Base-by-base conservation (phyloP, 805 yeast genomes). In the Metschnikowia lochheadii region DNA sequence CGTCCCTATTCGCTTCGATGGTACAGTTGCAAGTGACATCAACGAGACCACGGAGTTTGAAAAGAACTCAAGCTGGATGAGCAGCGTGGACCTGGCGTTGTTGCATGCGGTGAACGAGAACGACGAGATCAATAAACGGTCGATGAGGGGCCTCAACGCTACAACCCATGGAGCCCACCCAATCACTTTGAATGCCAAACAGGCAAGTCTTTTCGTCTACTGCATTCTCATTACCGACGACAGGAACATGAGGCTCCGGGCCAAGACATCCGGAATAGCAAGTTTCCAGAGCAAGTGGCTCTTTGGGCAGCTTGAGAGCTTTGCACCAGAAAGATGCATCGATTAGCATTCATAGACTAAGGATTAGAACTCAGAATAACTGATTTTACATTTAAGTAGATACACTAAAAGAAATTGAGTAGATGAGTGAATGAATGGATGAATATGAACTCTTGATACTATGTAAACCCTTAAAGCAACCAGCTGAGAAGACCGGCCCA, bases 41-140 rank as follows among this genome's bases (percentile, higher is more conserved):
- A 85, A 84, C 60, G 92, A 85, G 63, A 84, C 87, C 5, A 66
- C 82, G 17, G 92, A 85, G 61, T 84, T 85, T 64, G 90, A 85
- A 62, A 81, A 82, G 59, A 85, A 85, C 59, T 79, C 82, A 40
- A 79, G 80, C 40, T 85, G 91, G 92, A 73, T 87, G 63, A 74
- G 83, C 14, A 82, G 79, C 56, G 85, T 87, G 7, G 92, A 85
- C 64, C 89, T 84, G 57, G 77, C 84, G 36, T 83, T 84, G 46
- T 73, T 77, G 65, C 81, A 77, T 63, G 79, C 75, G 37, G 77
- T 73, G 29, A 69, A 63, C 49, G 73, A 70, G 47, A 70, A 71
- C 52, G 77, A 73, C 54, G 75, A 69, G 46, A 64, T 70, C 31
- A 67, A 74, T 44, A 71, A 65, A 49, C 65, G 68, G 49, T 57